phyloP scores from a whole-genome alignment of 1,284 basidiomycete species.

The Naganishia sp. region DNA sequence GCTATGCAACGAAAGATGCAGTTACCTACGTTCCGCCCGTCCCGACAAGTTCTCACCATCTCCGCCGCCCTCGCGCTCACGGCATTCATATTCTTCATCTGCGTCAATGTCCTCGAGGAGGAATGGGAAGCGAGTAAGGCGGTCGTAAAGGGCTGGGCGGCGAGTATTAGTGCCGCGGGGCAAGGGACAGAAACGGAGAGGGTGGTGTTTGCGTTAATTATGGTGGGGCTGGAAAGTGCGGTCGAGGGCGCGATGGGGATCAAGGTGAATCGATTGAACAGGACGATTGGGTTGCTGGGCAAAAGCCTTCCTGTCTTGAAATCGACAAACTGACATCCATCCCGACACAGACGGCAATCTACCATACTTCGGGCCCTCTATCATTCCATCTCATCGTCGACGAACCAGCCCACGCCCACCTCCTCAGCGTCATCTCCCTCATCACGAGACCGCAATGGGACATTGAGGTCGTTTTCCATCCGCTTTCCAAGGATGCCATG shows the following conservation, averaged over 20 bases:
- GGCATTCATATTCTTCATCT: no score
- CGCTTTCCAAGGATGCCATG: not conserved
- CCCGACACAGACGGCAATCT: not conserved
- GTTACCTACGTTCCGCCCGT: no score
- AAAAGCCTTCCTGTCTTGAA: no score
- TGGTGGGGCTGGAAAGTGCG: not conserved
- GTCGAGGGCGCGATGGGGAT: slow-evolving; percentile 2
- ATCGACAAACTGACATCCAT: no score
- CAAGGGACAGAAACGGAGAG: not conserved
- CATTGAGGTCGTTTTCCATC: not conserved
- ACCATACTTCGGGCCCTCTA: not conserved
- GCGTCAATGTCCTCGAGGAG: not conserved
- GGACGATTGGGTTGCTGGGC: no score
- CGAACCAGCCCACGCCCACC: not conserved
- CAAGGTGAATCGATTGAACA: not conserved
- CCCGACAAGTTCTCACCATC: no score
- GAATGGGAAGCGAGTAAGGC: not conserved
- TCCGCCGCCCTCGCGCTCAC: no score
- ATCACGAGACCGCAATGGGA: not conserved
- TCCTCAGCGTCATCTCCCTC: not conserved
- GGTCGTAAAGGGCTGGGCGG: not conserved
- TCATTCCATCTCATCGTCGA: slow-evolving; percentile 1
- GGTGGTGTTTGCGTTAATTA: slow-evolving; percentile 4
- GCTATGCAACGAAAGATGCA: no score
- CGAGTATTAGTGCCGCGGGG: not conserved